Evolutionary conservation across 2,329 filamentous ascomycete genomes (phyloP).

Genomic region (Aureobasidium leucospermi): DNA sequence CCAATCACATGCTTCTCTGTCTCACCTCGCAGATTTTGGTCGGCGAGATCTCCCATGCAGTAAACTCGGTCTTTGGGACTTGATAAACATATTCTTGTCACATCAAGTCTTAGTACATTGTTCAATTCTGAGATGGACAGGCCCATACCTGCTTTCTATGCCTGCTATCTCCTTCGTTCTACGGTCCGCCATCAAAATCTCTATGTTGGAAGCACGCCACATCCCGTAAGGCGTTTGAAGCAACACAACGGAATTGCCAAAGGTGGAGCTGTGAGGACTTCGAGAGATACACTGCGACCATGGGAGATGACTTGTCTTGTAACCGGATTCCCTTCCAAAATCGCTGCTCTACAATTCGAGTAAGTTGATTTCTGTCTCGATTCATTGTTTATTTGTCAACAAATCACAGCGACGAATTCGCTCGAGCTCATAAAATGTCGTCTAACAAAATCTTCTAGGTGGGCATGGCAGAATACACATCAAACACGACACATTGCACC

Average conservation of each 20-base stretch:
- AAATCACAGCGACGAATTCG: not conserved
- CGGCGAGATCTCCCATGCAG: not conserved
- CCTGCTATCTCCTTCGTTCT: slow-evolving; percentile 86
- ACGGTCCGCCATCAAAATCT: slow-evolving; percentile 62
- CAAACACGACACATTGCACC: slow-evolving; percentile 68
- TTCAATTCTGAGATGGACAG: slow-evolving; percentile 35
- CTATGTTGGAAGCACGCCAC: slow-evolving; percentile 88
- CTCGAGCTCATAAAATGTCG: not conserved
- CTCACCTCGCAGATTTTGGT: slow-evolving; percentile 3
- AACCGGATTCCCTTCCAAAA: slow-evolving; percentile 78
- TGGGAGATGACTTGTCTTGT: slow-evolving; percentile 90
- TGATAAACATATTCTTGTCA: not conserved
- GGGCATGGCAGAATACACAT: slow-evolving; percentile 86
- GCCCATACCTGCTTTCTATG: slow-evolving; percentile 79
- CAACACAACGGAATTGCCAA: slow-evolving; percentile 84
- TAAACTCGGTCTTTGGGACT: not conserved
- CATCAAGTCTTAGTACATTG: not conserved
- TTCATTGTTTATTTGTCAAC: not conserved
- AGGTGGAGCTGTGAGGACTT: slow-evolving; percentile 75
- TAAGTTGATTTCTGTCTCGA: slow-evolving; percentile 39
- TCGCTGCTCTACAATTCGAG: slow-evolving; percentile 91
- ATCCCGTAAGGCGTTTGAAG: slow-evolving; percentile 73
- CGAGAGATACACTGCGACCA: slow-evolving; percentile 59
- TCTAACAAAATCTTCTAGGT: slow-evolving; percentile 45
- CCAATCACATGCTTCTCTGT: slow-evolving; percentile 2